These are phyloP conservation scores for Sugiyamaella mastotermitis DNA, from an alignment of 805 yeast genomes.

Conservation along the genomic window DNA sequence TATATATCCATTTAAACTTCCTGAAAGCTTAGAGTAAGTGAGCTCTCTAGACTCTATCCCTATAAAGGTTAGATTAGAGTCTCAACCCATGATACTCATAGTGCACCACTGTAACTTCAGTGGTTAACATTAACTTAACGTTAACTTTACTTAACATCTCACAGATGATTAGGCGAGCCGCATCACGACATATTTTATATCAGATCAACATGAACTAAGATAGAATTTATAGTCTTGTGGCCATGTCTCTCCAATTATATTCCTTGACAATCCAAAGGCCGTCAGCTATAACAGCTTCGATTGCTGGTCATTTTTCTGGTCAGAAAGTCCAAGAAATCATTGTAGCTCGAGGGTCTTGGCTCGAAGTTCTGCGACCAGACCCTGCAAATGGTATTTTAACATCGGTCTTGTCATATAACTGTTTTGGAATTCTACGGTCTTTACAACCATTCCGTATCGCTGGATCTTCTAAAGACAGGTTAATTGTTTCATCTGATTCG, in stretches of 20 bases:
- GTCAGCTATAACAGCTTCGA: conserved; percentile 44
- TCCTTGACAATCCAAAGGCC: conserved; percentile 66
- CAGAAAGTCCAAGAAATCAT: conserved; percentile 57
- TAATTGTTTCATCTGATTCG: conserved; percentile 73
- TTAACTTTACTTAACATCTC: no score
- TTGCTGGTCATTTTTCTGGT: conserved; percentile 66
- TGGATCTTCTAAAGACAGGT: conserved; percentile 48
- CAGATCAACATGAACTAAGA: no score
- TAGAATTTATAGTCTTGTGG: not conserved
- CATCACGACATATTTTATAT: no score
- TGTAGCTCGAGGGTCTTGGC: conserved; percentile 46
- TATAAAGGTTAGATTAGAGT: no score
- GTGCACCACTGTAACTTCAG: no score
- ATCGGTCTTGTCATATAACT: conserved; percentile 37
- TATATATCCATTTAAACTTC: no score
- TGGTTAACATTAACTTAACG: no score
- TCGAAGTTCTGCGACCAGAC: conserved; percentile 51
- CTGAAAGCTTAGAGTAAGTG: no score
- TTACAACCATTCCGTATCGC: conserved; percentile 47
- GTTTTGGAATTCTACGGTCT: conserved; percentile 54
- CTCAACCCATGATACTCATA: no score
- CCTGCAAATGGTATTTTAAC: conserved; percentile 50
- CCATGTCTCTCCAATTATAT: conserved; percentile 39
- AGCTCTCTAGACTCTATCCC: no score
- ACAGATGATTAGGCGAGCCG: no score